Evolutionary conservation across 176 grass and related monocot species (phyloP), one percentile per base, ranked within the genome.

Genomic region (Poa annua): DNA sequence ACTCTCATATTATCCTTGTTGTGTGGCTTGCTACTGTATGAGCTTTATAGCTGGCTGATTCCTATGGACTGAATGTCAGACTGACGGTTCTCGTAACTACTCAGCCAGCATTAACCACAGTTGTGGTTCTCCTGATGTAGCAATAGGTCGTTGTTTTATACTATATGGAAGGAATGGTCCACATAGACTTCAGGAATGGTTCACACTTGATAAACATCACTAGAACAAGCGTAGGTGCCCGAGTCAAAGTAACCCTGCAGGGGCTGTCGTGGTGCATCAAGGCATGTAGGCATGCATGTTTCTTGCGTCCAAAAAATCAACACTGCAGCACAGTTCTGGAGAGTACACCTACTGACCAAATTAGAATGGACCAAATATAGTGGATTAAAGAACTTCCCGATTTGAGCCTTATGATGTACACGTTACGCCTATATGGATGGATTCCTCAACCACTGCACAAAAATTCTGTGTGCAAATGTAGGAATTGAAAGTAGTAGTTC

Each of bases 1-100:
- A 84, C 62, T 85, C 8, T 5, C 71, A 70, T 33, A 29, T 21
- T 53, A 33, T 89, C 52, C 32, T 81, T 0, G 15, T 48, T 3
- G 2, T 22, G 3, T 68, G 67, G 11, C 41, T 81, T 53, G 52
- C 32, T 77, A 20, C 35, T 42, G 29, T 53, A 75, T 15, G 38
- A 53, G 17, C 55, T 38, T 41, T 49, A 32, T 75, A 7, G 61
- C 62, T 81, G n/a, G n/a, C 21, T 81, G 77, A 80, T 80, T 85
- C 36, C 16, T 74, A 35, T 67, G 7, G 38, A 48, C 7, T 45
- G 32, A 54, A 80, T 88, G 44, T 15, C 36, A 38, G 29, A 59
- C 4, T 38, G 26, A 1, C 35, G 29, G 59, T 80, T 80, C 47
- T 59, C 1, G 1, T 35, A 63, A 80, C 62, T 60, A 6, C 36